A percentile compares a stretch with the other conserved stretches of the same genome.
Evolutionary conservation across 225 moss, liverwort and hornwort species (phyloP).

Genomic region (Bryoerythrophyllum caledonicum): DNA sequence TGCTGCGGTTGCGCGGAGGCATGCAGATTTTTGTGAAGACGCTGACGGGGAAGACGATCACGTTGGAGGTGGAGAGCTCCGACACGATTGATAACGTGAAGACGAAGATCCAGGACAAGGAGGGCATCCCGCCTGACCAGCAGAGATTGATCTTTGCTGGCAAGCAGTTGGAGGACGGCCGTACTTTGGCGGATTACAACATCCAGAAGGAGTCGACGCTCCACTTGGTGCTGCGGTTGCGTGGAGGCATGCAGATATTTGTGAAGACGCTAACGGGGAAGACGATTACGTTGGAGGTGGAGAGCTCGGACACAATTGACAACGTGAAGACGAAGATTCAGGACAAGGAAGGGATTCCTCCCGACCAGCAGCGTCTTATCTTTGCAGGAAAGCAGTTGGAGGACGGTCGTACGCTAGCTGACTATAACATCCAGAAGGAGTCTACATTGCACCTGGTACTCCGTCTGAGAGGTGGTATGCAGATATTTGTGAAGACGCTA

Average conservation of each 20-base stretch:
- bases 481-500: conserved; percentile 1
- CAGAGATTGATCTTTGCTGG: neutral
- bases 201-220: conserved; percentile 23
- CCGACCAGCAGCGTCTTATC: neutral
- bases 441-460: conserved; percentile 26
- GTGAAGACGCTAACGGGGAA: conserved; percentile 17
- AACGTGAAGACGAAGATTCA: conserved; percentile 29
- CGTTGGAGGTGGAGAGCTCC: neutral
- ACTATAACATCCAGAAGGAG: conserved; percentile 29
- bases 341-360: conserved; percentile 13
- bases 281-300: conserved; percentile 12
- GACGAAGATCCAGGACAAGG: conserved; percentile 31
- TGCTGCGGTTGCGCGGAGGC: neutral
- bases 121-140: neutral
- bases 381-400: conserved; percentile 30
- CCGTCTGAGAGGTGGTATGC: conserved; percentile 16
- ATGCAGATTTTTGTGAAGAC: conserved; percentile 28
- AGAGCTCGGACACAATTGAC: conserved; percentile 19
- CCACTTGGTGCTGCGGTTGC: conserved; percentile 1
- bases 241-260: conserved; percentile 19
- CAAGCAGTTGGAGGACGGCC: conserved; percentile 21
- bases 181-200: neutral
- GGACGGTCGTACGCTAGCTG: neutral
- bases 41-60: neutral
- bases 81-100: conserved; percentile 20